Conservation (phyloP, 2,329 filamentous ascomycete species). For the Cladophialophora exuberans region DNA sequence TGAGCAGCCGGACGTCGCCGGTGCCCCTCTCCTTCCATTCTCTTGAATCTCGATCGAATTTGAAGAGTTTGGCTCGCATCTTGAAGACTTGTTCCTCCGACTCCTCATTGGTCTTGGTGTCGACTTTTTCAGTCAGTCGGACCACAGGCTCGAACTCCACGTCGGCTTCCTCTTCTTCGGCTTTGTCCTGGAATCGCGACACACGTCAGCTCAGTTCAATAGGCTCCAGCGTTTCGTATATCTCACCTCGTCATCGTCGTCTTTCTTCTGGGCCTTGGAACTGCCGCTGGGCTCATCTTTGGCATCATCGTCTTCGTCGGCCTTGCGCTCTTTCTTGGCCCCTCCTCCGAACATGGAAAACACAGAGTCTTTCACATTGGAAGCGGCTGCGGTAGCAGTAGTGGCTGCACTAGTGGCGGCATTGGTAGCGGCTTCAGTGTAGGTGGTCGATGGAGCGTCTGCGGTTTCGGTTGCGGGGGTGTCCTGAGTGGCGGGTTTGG, state of each 20-base stretch:
- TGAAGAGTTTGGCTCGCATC: constrained; percentile 99
- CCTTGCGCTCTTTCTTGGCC: constrained; percentile 95
- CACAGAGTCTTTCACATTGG: constrained; percentile 57
- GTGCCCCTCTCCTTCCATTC: constrained; percentile 99
- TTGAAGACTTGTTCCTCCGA: constrained; percentile 97
- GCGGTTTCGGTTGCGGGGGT: constrained; percentile 26
- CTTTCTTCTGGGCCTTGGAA: constrained; percentile 74
- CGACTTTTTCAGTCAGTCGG: constrained; percentile 93
- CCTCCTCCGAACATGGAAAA: constrained; percentile 99
- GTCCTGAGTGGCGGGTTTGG: constrained; percentile 30
- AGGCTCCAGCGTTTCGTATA: neutral
- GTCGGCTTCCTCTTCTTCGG: constrained; percentile 85
- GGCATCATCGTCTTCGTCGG: constrained; percentile 75
- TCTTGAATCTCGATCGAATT: constrained; percentile 85
- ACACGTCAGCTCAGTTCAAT: constrained; percentile 31
- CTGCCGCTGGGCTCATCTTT: constrained; percentile 86
- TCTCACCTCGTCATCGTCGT: constrained; percentile 56
- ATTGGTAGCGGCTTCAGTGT: constrained; percentile 29
- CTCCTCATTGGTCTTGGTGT: constrained; percentile 98
- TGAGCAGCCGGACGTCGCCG: constrained; percentile 91
- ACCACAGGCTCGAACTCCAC: constrained; percentile 98
- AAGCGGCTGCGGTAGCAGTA: constrained; percentile 31
- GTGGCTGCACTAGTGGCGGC: constrained; percentile 29
- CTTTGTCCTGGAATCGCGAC: constrained; percentile 44
- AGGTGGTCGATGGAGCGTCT: constrained; percentile 27